These are phyloP conservation scores for Xylaria cubensis DNA, from an alignment of 495 filamentous ascomycete genomes.

Conservation along the genomic window DNA sequence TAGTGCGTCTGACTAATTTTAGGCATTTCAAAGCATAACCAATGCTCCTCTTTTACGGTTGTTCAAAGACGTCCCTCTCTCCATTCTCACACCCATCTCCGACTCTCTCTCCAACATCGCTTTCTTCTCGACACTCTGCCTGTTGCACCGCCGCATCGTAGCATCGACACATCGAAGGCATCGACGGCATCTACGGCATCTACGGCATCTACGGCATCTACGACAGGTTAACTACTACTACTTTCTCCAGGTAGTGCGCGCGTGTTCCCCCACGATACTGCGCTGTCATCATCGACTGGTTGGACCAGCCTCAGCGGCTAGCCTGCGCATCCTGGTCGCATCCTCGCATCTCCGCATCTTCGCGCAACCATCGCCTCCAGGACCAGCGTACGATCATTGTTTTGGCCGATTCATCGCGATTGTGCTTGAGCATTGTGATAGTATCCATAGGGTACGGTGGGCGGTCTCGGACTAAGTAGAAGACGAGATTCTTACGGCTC, in stretches of 20 bases:
- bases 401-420: conserved; percentile 21
- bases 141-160: background rate
- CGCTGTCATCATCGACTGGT: background rate
- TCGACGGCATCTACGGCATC: background rate
- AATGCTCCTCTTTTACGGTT: conserved; percentile 15
- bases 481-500: conserved; percentile 39
- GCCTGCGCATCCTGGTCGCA: background rate
- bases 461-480: conserved; percentile 38
- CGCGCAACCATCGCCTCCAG: conserved; percentile 15
- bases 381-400: conserved; percentile 27
- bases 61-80: conserved; percentile 14
- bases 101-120: conserved; percentile 14
- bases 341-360: background rate
- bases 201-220: background rate
- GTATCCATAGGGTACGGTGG: conserved; percentile 40
- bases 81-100: conserved; percentile 1
- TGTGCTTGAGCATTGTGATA: conserved; percentile 29
- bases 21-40: conserved; percentile 24
- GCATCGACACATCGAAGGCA: background rate
- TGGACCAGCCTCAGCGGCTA: background rate
- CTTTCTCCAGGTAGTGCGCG: background rate
- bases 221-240: background rate
- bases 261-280: background rate
- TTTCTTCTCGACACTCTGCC: background rate
- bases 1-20: conserved; percentile 27